A percentile compares a stretch with the other conserved stretches of the same genome.
phyloP scores from a whole-genome alignment of 2,329 filamentous ascomycete species.

The Calonectria montana region DNA sequence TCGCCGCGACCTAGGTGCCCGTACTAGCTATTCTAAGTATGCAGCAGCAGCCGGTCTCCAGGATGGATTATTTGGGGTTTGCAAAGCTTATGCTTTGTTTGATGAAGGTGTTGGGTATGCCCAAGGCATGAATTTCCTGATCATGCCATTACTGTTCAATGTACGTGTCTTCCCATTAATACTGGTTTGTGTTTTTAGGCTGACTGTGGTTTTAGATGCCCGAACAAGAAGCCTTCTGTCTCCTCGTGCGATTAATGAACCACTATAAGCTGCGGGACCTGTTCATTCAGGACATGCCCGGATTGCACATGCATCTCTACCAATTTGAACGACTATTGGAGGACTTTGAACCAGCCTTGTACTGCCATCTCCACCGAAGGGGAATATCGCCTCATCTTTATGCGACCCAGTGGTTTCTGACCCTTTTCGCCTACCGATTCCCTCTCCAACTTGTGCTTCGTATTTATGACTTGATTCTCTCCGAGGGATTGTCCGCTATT shows the following conservation, averaged over 20 bases:
- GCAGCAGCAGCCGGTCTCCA: conserved; percentile 91
- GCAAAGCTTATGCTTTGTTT: conserved; percentile 96
- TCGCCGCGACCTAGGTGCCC: conserved; percentile 87
- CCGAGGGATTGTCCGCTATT: conserved; percentile 92
- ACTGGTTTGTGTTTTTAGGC: neutral
- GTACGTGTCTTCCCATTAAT: conserved; percentile 58
- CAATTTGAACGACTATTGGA: conserved; percentile 95
- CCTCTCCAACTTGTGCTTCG: conserved; percentile 94
- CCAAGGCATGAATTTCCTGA: conserved; percentile 98
- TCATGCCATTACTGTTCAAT: conserved; percentile 96
- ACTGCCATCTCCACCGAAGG: conserved; percentile 90
- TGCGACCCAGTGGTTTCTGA: conserved; percentile 98
- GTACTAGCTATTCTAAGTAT: conserved; percentile 97
- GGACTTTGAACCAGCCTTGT: conserved; percentile 92
- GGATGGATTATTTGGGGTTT: conserved; percentile 93
- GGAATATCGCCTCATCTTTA: conserved; percentile 93
- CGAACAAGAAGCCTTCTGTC: conserved; percentile 94
- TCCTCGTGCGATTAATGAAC: conserved; percentile 95
- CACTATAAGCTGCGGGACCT: conserved; percentile 93
- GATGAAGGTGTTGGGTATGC: conserved; percentile 96
- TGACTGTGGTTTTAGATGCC: conserved; percentile 74
- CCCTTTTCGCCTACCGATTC: conserved; percentile 97
- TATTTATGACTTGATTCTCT: conserved; percentile 95
- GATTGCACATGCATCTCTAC: conserved; percentile 91
- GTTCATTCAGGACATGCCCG: conserved; percentile 96